Conservation (phyloP, 2,329 filamentous ascomycete genomes). For the Chaetomiaceae sp. region DNA sequence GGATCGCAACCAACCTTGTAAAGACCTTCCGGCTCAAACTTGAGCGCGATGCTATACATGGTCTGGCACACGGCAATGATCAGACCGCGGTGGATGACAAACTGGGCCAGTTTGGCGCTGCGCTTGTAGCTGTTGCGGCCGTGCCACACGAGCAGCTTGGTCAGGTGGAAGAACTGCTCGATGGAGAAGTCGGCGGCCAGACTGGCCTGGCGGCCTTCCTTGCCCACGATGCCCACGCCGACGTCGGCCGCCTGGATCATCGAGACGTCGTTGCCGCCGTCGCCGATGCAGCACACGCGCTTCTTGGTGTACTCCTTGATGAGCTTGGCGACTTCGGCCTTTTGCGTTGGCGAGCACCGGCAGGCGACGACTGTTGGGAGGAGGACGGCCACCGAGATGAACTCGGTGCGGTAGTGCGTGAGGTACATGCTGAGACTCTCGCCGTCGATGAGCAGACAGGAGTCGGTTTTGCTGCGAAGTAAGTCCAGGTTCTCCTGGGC, state of each 20-base stretch:
- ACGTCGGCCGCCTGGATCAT: conserved; percentile 99
- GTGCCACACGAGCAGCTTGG: conserved; percentile 98
- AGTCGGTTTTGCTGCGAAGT: conserved; percentile 79
- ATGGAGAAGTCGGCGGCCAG: conserved; percentile 96
- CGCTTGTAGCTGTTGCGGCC: conserved; percentile 96
- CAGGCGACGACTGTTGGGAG: conserved; percentile 93
- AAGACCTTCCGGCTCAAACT: conserved; percentile 88
- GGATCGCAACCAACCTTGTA: conserved; percentile 58
- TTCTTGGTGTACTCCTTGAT: conserved; percentile 92
- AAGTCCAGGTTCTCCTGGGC: conserved; percentile 88
- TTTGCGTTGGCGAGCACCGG: conserved; percentile 93
- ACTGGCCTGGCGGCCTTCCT: conserved; percentile 92
- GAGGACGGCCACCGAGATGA: conserved; percentile 81
- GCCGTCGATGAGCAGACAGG: conserved; percentile 88
- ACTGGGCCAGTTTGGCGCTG: conserved; percentile 90
- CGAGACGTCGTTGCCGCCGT: conserved; percentile 95
- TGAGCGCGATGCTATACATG: conserved; percentile 89
- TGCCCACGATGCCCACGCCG: conserved; percentile 95
- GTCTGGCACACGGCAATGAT: conserved; percentile 97
- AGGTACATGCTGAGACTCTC: conserved; percentile 84
- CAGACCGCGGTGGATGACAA: conserved; percentile 94
- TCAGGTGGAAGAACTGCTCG: conserved; percentile 89
- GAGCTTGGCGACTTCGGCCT: conserved; percentile 85
- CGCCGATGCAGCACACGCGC: conserved; percentile 93
- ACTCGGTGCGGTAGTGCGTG: conserved; percentile 74